These are phyloP conservation scores for Fusarium verticillioides DNA, from an alignment of 2,329 filamentous ascomycete genomes.

Conservation along the genomic window DNA sequence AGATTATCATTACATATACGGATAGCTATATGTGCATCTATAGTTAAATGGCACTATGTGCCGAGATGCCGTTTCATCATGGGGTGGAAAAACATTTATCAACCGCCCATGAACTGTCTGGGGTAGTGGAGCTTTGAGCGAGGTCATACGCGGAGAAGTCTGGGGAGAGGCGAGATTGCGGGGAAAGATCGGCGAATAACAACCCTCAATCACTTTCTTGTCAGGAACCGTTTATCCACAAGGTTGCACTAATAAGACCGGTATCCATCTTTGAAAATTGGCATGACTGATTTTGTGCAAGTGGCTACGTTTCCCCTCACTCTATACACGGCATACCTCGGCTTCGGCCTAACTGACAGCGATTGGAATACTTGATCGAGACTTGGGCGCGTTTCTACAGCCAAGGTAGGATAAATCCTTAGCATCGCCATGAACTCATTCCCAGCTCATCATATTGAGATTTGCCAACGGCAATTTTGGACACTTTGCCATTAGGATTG, in stretches of 20 bases:
- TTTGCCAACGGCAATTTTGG: fast-evolving
- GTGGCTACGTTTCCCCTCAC: not conserved
- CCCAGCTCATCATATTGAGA: fast-evolving
- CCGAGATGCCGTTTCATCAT: not conserved
- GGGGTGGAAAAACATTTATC: constrained; percentile 22
- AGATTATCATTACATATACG: not conserved
- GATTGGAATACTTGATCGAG: not conserved
- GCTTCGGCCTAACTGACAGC: not conserved
- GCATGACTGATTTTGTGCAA: fast-evolving
- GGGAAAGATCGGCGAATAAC: not conserved
- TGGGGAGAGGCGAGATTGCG: constrained; percentile 1
- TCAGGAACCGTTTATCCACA: not conserved
- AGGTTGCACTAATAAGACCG: not conserved
- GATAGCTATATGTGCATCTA: not conserved
- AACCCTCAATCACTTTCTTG: not conserved
- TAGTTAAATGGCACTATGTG: not conserved
- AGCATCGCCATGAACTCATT: not conserved
- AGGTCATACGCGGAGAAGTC: constrained; percentile 11
- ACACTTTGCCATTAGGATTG: fast-evolving
- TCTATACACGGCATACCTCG: not conserved
- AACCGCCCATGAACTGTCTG: not conserved
- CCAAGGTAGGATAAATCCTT: not conserved
- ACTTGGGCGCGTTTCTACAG: not conserved
- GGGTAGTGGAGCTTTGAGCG: not conserved
- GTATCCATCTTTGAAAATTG: not conserved